Evolutionary conservation across 352 stramenopile species (phyloP), one percentile per base, ranked within the genome.

Genomic region (Sclerospora graminicola): DNA sequence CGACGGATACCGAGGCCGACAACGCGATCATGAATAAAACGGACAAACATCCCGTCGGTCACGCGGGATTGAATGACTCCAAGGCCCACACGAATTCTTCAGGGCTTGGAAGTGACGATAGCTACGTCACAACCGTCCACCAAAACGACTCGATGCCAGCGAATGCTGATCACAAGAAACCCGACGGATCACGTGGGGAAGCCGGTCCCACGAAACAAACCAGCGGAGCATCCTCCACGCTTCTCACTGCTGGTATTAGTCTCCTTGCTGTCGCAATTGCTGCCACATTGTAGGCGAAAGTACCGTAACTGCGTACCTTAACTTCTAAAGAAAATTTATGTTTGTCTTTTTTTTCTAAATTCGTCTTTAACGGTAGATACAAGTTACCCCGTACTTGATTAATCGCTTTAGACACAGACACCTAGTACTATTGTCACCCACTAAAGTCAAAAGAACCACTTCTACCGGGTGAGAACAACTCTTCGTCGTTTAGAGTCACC

Each of bases 391-490:
- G n/a, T n/a, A n/a, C n/a, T n/a, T n/a, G n/a, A n/a, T n/a, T n/a
- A n/a, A n/a, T n/a, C n/a, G n/a, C n/a, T n/a, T n/a, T n/a, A n/a
- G n/a, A n/a, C n/a, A n/a, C n/a, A n/a, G n/a, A n/a, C n/a, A n/a
- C n/a, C n/a, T n/a, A n/a, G n/a, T n/a, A n/a, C n/a, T n/a, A n/a
- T n/a, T 41, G 11, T 41, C 40, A 86, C 16, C 69, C 55, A 19
- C 71, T 60, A 48, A 84, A 87, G 52, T 88, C 75, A 41, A 84
- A 88, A 38, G 75, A 88, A 45, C 55, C 53, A 35, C 62, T 62
- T 29, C 75, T 63, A 43, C 68, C 67, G 10, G 60, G 63, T 1
- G 63, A 62, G 30, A 79, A 87, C 5, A 81, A 48, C 21, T 73
- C 67, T 8, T 65, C 61, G 15, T 67, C 46, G 11, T 80, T 57